Conservation (phyloP, 2,329 filamentous ascomycete genomes). For the Colletotrichum gloeosporioides region DNA sequence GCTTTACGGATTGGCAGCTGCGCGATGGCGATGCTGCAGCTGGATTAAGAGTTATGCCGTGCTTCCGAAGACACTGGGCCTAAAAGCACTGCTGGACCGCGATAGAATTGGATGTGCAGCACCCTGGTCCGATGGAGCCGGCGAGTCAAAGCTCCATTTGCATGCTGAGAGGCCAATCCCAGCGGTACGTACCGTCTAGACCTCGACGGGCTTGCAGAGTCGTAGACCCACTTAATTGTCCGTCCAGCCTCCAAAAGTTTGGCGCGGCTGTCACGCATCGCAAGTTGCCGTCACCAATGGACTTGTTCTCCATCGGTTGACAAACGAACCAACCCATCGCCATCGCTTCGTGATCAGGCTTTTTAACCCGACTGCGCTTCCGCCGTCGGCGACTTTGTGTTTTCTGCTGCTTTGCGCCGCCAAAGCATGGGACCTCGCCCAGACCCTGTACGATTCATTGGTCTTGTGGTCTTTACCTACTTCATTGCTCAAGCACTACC, state of each 20-base stretch:
- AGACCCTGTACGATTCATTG: constrained; percentile 42
- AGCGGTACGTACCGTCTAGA: neutral
- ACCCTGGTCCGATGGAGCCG: neutral
- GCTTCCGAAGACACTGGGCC: neutral
- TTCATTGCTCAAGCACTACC: constrained; percentile 35
- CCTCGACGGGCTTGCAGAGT: neutral
- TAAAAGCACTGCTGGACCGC: neutral
- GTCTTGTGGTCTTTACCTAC: constrained; percentile 39
- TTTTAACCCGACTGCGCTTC: neutral
- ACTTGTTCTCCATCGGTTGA: neutral
- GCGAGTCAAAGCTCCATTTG: neutral
- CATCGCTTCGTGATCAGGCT: neutral
- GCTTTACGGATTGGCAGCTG: constrained; percentile 4
- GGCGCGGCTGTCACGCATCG: constrained; percentile 15
- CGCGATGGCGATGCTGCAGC: neutral
- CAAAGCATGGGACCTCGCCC: constrained; percentile 20
- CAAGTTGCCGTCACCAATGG: constrained; percentile 3
- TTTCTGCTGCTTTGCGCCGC: neutral
- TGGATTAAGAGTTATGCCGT: constrained; percentile 14
- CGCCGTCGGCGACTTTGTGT: neutral
- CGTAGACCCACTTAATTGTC: neutral
- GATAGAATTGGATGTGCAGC: neutral
- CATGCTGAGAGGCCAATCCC: neutral
- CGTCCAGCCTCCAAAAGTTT: constrained; percentile 22
- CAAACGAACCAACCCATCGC: neutral